phyloP scores from a whole-genome alignment of 2,329 filamentous ascomycete genomes.

The Pseudopyricularia javanii region DNA sequence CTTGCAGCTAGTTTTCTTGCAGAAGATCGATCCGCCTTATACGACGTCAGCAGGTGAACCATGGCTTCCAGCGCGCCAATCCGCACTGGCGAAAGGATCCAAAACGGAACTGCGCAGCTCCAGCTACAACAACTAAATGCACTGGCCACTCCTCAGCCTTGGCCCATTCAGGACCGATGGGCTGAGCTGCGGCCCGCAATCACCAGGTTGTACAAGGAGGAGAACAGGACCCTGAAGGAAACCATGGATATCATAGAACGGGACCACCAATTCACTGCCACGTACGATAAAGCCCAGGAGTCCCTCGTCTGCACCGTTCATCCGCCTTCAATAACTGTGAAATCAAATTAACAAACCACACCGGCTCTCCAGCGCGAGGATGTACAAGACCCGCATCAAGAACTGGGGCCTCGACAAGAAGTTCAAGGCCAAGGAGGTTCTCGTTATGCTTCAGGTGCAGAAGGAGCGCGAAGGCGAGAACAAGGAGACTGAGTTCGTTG shows the following conservation, averaged over 20 bases:
- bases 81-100: background rate
- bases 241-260: slow-evolving; percentile 25
- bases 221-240: slow-evolving; percentile 26
- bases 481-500: slow-evolving; percentile 12
- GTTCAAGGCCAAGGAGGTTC: slow-evolving; percentile 16
- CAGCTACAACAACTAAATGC: too few species aligned
- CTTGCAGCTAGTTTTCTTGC: background rate
- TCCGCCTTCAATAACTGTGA: background rate
- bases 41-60: background rate
- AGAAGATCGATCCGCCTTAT: background rate
- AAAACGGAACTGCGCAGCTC: background rate
- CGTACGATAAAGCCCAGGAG: slow-evolving; percentile 16
- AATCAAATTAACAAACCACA: background rate
- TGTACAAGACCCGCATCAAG: slow-evolving; percentile 20
- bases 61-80: background rate
- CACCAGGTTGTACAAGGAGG: slow-evolving; percentile 24
- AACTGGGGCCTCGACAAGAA: slow-evolving; percentile 20
- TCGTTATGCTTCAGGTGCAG: slow-evolving; percentile 12
- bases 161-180: background rate
- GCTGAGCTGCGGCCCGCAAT: slow-evolving; percentile 16
- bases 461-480: slow-evolving; percentile 11
- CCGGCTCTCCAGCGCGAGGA: slow-evolving; percentile 12
- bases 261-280: slow-evolving; percentile 24
- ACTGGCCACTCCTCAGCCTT: background rate
- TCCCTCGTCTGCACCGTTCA: background rate